Conservation (phyloP, 306 rosid species). For the Hylodesmum podocarpum region DNA sequence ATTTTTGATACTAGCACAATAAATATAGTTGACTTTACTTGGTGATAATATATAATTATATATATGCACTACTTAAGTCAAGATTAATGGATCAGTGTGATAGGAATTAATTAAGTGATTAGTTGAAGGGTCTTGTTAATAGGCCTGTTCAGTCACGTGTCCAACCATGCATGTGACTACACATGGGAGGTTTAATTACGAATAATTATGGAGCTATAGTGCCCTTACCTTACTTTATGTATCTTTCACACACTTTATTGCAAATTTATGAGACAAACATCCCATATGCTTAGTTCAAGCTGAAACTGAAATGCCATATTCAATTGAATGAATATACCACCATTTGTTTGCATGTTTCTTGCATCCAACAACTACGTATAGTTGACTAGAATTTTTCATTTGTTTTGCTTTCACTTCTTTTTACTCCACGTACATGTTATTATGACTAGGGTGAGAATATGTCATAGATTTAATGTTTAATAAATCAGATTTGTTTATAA, state of each 20-base stretch:
- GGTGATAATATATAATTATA: background rate
- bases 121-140: background rate
- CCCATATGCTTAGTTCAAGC: background rate
- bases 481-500: too few relatives aligned
- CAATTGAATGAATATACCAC: background rate
- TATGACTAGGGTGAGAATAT: too few relatives aligned
- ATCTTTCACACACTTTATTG: background rate
- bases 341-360: background rate
- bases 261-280: background rate
- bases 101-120: background rate
- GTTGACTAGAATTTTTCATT: background rate
- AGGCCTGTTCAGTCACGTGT: background rate
- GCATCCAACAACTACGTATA: background rate
- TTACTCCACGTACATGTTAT: background rate
- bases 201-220: background rate
- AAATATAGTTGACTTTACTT: background rate
- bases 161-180: background rate
- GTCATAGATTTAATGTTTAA: too few relatives aligned
- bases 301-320: background rate
- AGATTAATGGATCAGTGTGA: background rate
- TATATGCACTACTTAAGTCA: background rate
- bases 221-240: background rate
- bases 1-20: background rate
- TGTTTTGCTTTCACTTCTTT: background rate
- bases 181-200: slow-evolving; percentile 4